Percentiles rank a stretch among this genome's conserved stretches.
phyloP scores from a whole-genome alignment of 2,329 filamentous ascomycete species.

The Fonsecaea nubica region DNA sequence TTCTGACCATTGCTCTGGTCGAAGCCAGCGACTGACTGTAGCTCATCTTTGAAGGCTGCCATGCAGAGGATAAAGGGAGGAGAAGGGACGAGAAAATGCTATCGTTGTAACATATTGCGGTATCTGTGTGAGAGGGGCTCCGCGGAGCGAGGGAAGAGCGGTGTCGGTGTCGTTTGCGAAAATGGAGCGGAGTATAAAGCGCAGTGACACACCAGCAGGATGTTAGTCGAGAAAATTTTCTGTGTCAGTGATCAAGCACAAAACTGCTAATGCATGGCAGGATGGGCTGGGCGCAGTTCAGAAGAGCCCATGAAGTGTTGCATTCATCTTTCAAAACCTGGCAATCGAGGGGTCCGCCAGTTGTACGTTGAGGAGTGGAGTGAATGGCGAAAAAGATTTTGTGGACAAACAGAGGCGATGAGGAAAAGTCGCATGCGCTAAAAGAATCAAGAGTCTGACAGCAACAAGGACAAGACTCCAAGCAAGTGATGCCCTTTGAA shows the following conservation, averaged over 20 bases:
- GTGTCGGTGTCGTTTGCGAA: conserved; percentile 22
- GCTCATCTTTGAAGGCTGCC: conserved; percentile 38
- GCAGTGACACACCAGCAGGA: background rate
- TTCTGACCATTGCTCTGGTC: conserved; percentile 19
- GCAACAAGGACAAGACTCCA: background rate
- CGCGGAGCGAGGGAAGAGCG: conserved; percentile 25
- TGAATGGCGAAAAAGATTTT: conserved; percentile 3
- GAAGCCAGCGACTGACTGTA: conserved; percentile 32
- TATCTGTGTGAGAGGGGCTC: conserved; percentile 12
- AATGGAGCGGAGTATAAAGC: conserved; percentile 10
- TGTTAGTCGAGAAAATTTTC: background rate
- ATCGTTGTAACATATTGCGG: conserved; percentile 48
- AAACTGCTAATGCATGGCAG: background rate
- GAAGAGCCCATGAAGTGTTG: background rate
- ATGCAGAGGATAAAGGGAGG: conserved; percentile 27
- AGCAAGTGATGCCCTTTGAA: background rate
- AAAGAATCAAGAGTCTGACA: background rate
- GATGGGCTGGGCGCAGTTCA: background rate
- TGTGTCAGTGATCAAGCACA: background rate
- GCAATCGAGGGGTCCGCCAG: conserved; percentile 8
- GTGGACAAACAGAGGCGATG: background rate
- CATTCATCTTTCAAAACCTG: conserved; percentile 11
- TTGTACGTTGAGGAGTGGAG: background rate
- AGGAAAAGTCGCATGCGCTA: conserved; percentile 12
- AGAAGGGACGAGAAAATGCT: conserved; percentile 39